Base-by-base conservation (phyloP, 1,139 yeast species). In the Diutina ranongensis region DNA sequence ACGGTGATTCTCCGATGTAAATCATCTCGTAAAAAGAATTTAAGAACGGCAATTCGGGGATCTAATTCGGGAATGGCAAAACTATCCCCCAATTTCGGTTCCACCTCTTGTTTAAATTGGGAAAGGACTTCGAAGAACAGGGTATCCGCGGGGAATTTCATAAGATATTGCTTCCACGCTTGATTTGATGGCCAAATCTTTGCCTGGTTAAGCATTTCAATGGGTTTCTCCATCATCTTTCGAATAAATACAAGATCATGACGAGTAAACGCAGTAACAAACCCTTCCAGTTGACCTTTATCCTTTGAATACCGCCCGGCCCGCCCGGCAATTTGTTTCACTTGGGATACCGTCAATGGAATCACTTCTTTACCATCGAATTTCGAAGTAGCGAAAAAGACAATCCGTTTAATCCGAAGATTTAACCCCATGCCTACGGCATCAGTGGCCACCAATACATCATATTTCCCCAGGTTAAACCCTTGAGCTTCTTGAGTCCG, bases 391-490 rank as follows among this genome's bases (percentile, higher is more conserved):
- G 81, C 72, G 27, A 83, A 76, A 56, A 92, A 89, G 1, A 92
- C 74, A 15, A 92, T 76, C 48, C 98, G 67, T 50, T 80, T 78
- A 52, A 92, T 88, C 22, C 83, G 81, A 55, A 92, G 68, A 57
- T 92, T 92, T 46, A 92, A 70, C 0, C 99, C 99, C 97, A 92
- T 92, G 2, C 98, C 98, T 49, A 92, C 79, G 0, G 99, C 99
- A 65, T 92, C 98, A 1, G 97, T 85, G 0, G 98, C 97, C 3
- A 92, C 86, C 44, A 92, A 66, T 20, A 84, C 74, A 55, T 89
- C 94, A 51, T 79, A 83, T 42, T 75, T 74, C 2, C 94, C 94
- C 20, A 60, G 64, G 56, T 92, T 92, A 60, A 92, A 92, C 40
- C 77, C 69, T 32, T 68, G 63, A 0, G 97, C 96, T 57, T 92